Conservation (phyloP, 129 eudicot species). For the Chrysanthemum lavandulifolium region DNA sequence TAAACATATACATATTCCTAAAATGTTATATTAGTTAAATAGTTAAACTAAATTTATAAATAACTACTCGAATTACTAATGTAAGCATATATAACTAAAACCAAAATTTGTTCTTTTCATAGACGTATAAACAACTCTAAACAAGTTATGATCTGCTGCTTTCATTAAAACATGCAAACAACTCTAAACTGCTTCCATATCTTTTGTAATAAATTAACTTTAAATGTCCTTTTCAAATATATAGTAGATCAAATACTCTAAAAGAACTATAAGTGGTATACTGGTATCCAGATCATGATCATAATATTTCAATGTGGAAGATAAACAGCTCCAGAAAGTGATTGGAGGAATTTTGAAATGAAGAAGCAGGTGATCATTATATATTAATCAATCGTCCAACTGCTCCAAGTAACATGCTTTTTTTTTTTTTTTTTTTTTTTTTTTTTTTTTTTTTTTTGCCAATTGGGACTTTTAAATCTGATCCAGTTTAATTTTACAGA, state of each 20-base stretch:
- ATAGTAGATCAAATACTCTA: not conserved
- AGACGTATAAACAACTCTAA: not conserved
- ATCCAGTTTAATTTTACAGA: not conserved
- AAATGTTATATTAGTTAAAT: too few relatives aligned
- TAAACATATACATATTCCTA: too few relatives aligned
- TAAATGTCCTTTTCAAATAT: not conserved
- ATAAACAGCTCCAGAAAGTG: constrained; percentile 2
- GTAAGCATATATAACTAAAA: too few relatives aligned
- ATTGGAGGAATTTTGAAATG: not conserved
- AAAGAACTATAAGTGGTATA: not conserved
- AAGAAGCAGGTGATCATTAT: constrained; percentile 11
- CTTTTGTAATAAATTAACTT: not conserved
- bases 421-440: not conserved
- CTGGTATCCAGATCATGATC: constrained; percentile 1
- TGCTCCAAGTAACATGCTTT: constrained; percentile 6
- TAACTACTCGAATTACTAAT: too few relatives aligned
- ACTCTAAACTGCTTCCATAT: not conserved
- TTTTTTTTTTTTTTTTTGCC: not conserved
- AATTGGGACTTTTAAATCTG: not conserved
- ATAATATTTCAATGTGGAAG: not conserved
- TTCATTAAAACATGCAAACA: not conserved
- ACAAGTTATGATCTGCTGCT: not conserved
- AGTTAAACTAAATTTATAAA: too few relatives aligned
- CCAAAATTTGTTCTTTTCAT: too few relatives aligned
- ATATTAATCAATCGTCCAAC: constrained; percentile 12